phyloP scores from a whole-genome alignment of 768 basidiomycete genomes.

The Agaricus subrufescens region DNA sequence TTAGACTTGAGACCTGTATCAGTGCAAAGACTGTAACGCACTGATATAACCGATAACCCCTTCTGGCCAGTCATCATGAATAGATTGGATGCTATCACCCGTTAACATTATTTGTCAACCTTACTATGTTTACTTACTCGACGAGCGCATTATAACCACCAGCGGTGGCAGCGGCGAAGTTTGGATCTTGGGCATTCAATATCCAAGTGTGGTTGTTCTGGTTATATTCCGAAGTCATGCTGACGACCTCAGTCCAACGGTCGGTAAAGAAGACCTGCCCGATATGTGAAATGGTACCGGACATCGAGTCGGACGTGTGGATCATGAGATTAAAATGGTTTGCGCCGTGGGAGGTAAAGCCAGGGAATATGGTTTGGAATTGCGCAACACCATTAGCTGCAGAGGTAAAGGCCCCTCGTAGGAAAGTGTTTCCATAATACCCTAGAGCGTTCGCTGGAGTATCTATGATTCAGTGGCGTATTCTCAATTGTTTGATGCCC shows the following conservation, averaged over 20 bases:
- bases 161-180: slow-evolving; percentile 14
- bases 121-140: slow-evolving; percentile 11
- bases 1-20: too few species aligned
- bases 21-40: slow-evolving; percentile 4
- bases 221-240: slow-evolving; percentile 21
- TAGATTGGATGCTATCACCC: slow-evolving; percentile 18
- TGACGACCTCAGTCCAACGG: slow-evolving; percentile 22
- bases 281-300: slow-evolving; percentile 26
- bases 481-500: background rate
- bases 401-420: slow-evolving; percentile 28
- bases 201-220: slow-evolving; percentile 21
- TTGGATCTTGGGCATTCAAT: slow-evolving; percentile 25
- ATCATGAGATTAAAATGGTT: slow-evolving; percentile 30
- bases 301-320: slow-evolving; percentile 24
- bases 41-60: slow-evolving; percentile 25
- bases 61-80: slow-evolving; percentile 26
- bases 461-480: background rate
- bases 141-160: slow-evolving; percentile 24
- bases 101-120: background rate
- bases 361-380: slow-evolving; percentile 25
- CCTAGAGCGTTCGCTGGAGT: slow-evolving; percentile 4
- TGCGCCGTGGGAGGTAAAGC: slow-evolving; percentile 27
- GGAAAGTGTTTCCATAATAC: slow-evolving; percentile 23
- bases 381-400: slow-evolving; percentile 25
- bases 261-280: slow-evolving; percentile 34